Percentiles rank a stretch among this genome's conserved stretches.
These are phyloP conservation scores for Arthroderma sp. DNA, from an alignment of 2,329 filamentous ascomycete genomes.

Conservation along the genomic window DNA sequence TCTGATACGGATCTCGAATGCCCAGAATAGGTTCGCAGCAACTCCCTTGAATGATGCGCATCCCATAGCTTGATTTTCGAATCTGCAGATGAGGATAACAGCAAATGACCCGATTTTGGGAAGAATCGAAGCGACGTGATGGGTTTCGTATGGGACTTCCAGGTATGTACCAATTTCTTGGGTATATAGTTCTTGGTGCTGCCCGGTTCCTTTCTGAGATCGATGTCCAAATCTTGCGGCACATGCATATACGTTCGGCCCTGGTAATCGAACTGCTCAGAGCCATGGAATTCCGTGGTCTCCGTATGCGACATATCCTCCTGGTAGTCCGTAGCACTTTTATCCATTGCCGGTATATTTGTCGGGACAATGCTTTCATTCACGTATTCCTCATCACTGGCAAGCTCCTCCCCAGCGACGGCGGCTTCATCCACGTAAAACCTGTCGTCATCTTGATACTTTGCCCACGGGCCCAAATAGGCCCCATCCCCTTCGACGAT, in stretches of 20 bases:
- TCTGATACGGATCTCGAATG: slow-evolving; percentile 86
- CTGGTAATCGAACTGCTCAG: slow-evolving; percentile 77
- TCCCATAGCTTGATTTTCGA: slow-evolving; percentile 89
- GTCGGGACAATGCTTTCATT: slow-evolving; percentile 53
- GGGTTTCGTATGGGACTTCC: slow-evolving; percentile 72
- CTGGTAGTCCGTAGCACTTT: slow-evolving; percentile 38
- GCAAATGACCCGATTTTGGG: slow-evolving; percentile 70
- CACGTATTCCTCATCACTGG: slow-evolving; percentile 66
- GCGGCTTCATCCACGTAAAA: slow-evolving; percentile 52
- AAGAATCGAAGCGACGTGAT: slow-evolving; percentile 87
- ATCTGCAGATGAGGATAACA: slow-evolving; percentile 83
- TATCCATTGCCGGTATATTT: slow-evolving; percentile 37
- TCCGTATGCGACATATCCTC: slow-evolving; percentile 53
- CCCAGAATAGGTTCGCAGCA: slow-evolving; percentile 81
- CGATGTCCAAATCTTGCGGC: slow-evolving; percentile 76
- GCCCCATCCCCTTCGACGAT: slow-evolving; percentile 75
- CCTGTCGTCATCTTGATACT: slow-evolving; percentile 62
- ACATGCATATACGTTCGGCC: slow-evolving; percentile 97
- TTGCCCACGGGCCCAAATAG: slow-evolving; percentile 92
- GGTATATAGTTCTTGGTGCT: slow-evolving; percentile 82
- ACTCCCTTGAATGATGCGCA: slow-evolving; percentile 75
- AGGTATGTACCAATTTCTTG: slow-evolving; percentile 85
- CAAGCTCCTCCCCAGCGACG: slow-evolving; percentile 57
- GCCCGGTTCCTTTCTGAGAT: slow-evolving; percentile 67
- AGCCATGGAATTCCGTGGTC: slow-evolving; percentile 76